These are phyloP conservation scores for Pythium coloratum DNA, from an alignment of 352 stramenopile species.

Conservation along the genomic window DNA sequence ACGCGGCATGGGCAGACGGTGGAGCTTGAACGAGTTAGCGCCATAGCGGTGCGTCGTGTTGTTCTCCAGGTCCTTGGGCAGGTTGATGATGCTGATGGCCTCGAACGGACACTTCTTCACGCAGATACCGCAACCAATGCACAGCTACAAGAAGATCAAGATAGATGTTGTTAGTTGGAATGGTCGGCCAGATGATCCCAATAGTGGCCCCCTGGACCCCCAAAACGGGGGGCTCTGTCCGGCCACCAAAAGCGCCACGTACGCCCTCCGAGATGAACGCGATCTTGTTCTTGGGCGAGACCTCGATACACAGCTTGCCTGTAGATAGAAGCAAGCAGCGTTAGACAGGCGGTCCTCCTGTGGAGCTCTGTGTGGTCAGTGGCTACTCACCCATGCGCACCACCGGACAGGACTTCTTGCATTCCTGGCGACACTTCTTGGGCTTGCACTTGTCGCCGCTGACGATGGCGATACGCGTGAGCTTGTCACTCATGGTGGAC, in stretches of 20 bases:
- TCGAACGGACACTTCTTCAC: conserved; percentile 99
- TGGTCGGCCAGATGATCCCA: not conserved
- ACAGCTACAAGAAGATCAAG: conserved; percentile 75
- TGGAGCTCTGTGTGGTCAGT: no score
- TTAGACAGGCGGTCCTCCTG: conserved; percentile 10
- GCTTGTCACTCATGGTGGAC: conserved; percentile 79
- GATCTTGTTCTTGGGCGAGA: conserved; percentile 95
- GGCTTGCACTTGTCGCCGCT: conserved; percentile 99
- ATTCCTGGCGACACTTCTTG: conserved; percentile 99
- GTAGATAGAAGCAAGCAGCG: not conserved
- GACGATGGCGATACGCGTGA: conserved; percentile 99
- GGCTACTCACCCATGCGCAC: conserved; percentile 91
- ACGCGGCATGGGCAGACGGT: conserved; percentile 97
- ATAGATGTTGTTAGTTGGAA: conserved; percentile 3
- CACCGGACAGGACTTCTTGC: conserved; percentile 98
- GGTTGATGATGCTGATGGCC: conserved; percentile 99
- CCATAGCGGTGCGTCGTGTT: conserved; percentile 99
- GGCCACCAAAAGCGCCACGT: not conserved
- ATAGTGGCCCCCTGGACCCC: conserved; percentile 21
- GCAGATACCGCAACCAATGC: conserved; percentile 99
- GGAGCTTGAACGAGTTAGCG: conserved; percentile 99
- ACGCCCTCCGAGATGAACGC: conserved; percentile 97
- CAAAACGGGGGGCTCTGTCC: conserved; percentile 9
- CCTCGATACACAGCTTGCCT: conserved; percentile 99
- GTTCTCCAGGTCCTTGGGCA: conserved; percentile 98